These are phyloP conservation scores for Coemansia sp. DNA, from an alignment of 192 early-diverging fungal species.

Conservation along the genomic window DNA sequence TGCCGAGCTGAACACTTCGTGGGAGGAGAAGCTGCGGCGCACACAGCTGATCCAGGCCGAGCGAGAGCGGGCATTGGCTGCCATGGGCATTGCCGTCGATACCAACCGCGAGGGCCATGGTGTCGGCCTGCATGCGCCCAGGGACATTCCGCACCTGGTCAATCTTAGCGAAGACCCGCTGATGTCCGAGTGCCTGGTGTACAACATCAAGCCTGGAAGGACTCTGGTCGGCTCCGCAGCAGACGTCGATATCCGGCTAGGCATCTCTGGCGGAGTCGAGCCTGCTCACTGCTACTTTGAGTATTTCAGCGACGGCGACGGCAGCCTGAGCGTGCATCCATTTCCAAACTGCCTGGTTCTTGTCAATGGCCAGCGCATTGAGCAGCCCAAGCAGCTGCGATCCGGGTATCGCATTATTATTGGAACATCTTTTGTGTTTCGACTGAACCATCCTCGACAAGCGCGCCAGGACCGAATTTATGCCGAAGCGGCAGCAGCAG, in stretches of 20 bases:
- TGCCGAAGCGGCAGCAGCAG: conserved; percentile 23
- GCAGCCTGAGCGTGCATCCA: conserved; percentile 13
- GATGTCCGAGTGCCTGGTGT: conserved; percentile 88
- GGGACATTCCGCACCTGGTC: conserved; percentile 78
- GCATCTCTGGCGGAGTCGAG: conserved; percentile 60
- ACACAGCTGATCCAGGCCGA: conserved; percentile 71
- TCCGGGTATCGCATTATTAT: conserved; percentile 80
- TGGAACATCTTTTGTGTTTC: conserved; percentile 76
- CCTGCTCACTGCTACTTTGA: conserved; percentile 74
- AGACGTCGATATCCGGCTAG: conserved; percentile 53
- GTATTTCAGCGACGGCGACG: conserved; percentile 39
- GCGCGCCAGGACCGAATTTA: conserved; percentile 49
- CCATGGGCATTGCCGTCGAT: conserved; percentile 74
- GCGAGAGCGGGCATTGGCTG: conserved; percentile 70
- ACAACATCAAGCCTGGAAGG: conserved; percentile 72
- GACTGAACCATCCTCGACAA: conserved; percentile 82
- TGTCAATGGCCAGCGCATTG: conserved; percentile 75
- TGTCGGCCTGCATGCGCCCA: conserved; percentile 73
- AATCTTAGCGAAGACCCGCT: conserved; percentile 88
- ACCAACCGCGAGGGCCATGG: conserved; percentile 54
- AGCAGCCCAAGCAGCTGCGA: conserved; percentile 55
- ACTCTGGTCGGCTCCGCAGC: conserved; percentile 63
- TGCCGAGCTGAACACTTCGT: conserved; percentile 75
- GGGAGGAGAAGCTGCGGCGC: conserved; percentile 73
- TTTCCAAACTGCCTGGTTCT: conserved; percentile 61